These are phyloP conservation scores for Penicillium concentricum DNA, from an alignment of 2,329 filamentous ascomycete species.

Conservation along the genomic window DNA sequence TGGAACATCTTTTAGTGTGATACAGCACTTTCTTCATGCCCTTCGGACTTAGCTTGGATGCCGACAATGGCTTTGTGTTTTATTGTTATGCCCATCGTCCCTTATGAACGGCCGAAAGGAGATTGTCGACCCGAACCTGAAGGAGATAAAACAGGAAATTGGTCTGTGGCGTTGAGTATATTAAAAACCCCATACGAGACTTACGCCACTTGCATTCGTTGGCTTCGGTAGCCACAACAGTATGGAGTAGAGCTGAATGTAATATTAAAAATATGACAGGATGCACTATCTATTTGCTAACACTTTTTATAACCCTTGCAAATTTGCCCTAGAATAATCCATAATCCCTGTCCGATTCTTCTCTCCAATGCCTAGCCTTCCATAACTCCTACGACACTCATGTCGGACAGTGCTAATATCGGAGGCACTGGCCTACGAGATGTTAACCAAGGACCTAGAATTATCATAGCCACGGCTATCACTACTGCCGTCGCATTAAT, in stretches of 20 bases:
- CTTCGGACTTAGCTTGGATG: neutral
- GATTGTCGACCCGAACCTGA: neutral
- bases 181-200: neutral
- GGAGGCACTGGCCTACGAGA: constrained; percentile 10
- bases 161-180: neutral
- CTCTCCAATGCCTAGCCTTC: neutral
- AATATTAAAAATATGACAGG: neutral
- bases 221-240: neutral
- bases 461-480: constrained; percentile 14
- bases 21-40: neutral
- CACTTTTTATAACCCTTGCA: neutral
- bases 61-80: neutral
- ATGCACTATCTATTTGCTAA: neutral
- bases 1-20: too few species aligned
- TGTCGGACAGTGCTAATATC: constrained; percentile 6
- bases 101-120: neutral
- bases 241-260: neutral
- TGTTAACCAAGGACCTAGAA: constrained; percentile 11
- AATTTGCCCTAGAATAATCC: neutral
- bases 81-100: neutral
- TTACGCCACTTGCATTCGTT: neutral
- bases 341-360: neutral
- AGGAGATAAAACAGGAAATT: neutral
- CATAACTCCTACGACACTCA: neutral
- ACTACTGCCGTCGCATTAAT: constrained; percentile 12